These are phyloP conservation scores for Arxiozyma telluris DNA, from an alignment of 1,139 yeast genomes.

Conservation along the genomic window DNA sequence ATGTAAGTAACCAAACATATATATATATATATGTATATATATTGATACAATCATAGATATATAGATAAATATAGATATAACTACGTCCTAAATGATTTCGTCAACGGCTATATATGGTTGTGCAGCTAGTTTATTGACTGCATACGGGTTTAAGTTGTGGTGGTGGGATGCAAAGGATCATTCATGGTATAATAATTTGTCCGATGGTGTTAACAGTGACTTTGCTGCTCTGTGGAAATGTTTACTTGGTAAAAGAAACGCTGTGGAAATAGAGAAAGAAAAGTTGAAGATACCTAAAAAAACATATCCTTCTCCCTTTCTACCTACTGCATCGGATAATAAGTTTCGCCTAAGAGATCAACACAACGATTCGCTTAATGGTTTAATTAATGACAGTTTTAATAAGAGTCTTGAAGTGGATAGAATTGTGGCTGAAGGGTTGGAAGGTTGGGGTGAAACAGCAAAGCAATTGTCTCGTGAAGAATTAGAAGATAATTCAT, in stretches of 20 bases:
- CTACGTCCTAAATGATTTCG: neutral
- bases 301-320: neutral
- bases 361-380: no score
- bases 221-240: neutral
- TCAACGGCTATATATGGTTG: slow-evolving; percentile 6
- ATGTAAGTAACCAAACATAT: no score
- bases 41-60: neutral
- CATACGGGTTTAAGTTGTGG: neutral
- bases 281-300: neutral
- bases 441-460: slow-evolving; percentile 38
- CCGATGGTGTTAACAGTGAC: slow-evolving; percentile 7
- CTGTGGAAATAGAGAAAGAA: neutral
- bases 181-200: slow-evolving; percentile 1
- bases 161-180: neutral
- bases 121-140: slow-evolving; percentile 29
- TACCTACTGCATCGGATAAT: neutral
- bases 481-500: slow-evolving; percentile 29
- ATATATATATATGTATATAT: no score
- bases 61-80: neutral
- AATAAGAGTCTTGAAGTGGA: slow-evolving; percentile 10
- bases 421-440: slow-evolving; percentile 23
- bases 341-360: neutral
- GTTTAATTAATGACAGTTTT: neutral
- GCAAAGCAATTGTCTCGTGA: slow-evolving; percentile 36
- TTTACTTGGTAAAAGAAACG: neutral